Percentiles rank a stretch among this genome's conserved stretches.
phyloP scores from a whole-genome alignment of 2,329 filamentous ascomycete species.

The Monosporascus sp. region DNA sequence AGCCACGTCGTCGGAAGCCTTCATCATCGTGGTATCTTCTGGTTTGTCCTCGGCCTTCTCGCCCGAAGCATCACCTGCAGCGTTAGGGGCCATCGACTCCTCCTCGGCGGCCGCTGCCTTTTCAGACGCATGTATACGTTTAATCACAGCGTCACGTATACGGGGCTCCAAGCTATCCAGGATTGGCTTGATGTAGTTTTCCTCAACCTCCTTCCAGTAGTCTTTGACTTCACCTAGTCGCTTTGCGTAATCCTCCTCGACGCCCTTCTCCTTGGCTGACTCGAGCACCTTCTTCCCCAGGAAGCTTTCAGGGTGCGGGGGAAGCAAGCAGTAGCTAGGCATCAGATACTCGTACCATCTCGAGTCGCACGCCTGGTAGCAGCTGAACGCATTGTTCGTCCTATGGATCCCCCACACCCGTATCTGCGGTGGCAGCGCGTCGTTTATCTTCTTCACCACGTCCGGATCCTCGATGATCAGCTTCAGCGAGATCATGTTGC shows the following conservation, averaged over 20 bases:
- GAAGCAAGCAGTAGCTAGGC: conserved; percentile 86
- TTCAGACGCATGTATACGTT: conserved; percentile 46
- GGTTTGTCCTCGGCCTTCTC: conserved; percentile 7
- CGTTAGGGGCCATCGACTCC: conserved; percentile 10
- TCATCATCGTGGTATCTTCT: not conserved
- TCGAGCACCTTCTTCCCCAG: conserved; percentile 80
- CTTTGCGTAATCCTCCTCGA: conserved; percentile 61
- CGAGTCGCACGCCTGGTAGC: conserved; percentile 91
- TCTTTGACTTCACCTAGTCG: conserved; percentile 71
- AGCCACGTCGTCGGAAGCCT: conserved; percentile 5
- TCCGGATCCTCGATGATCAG: conserved; percentile 89
- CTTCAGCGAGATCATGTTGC: conserved; percentile 92
- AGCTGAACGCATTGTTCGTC: conserved; percentile 87
- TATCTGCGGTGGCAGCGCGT: conserved; percentile 78
- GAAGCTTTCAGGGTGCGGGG: conserved; percentile 83
- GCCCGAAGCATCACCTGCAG: conserved; percentile 4
- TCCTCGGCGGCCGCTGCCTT: conserved; percentile 11
- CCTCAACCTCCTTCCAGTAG: conserved; percentile 81
- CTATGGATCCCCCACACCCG: conserved; percentile 90
- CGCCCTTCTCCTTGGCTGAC: conserved; percentile 65
- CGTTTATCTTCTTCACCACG: conserved; percentile 87
- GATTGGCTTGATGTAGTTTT: conserved; percentile 71
- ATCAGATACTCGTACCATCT: conserved; percentile 97
- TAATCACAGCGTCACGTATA: conserved; percentile 56
- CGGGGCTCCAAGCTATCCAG: conserved; percentile 58